Evolutionary conservation across 1,139 yeast species (phyloP).

Genomic region (Hemisphaericaspora subhashii): DNA sequence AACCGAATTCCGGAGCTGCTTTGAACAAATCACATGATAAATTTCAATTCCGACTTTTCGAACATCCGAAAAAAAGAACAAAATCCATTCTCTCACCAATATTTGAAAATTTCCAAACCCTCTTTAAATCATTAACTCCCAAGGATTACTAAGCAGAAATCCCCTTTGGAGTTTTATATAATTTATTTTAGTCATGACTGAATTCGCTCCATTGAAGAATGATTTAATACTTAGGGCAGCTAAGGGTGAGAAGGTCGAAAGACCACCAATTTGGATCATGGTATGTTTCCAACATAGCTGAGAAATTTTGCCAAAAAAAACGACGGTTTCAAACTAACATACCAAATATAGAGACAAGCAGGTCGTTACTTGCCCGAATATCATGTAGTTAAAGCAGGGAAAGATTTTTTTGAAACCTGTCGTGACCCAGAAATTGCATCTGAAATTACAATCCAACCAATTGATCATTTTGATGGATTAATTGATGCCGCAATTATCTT

Average conservation of each 20-base stretch:
- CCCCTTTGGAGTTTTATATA: too few species aligned
- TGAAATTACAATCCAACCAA: conserved; percentile 92
- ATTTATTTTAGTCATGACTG: conserved; percentile 22
- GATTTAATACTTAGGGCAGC: conserved; percentile 93
- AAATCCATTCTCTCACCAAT: too few species aligned
- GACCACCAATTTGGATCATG: conserved; percentile 99
- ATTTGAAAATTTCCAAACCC: too few species aligned
- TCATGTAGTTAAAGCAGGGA: conserved; percentile 80
- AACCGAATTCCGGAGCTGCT: too few species aligned
- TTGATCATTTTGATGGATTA: conserved; percentile 83
- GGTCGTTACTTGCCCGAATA: conserved; percentile 91
- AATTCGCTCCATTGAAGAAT: conserved; percentile 74
- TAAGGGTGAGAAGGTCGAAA: conserved; percentile 73
- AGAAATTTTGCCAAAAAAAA: background rate
- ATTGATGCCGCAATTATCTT: conserved; percentile 96
- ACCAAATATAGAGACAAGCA: conserved; percentile 62
- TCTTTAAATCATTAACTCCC: too few species aligned
- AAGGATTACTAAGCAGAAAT: too few species aligned
- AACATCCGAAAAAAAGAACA: background rate
- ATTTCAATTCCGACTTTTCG: background rate
- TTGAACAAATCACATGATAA: background rate
- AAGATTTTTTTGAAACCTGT: conserved; percentile 92
- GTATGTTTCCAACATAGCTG: conserved; percentile 32
- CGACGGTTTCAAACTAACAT: conserved; percentile 15
- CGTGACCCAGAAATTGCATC: conserved; percentile 92